Evolutionary conservation across 139 green algal species (phyloP).

Genomic region (Ostreobium quekettii): DNA sequence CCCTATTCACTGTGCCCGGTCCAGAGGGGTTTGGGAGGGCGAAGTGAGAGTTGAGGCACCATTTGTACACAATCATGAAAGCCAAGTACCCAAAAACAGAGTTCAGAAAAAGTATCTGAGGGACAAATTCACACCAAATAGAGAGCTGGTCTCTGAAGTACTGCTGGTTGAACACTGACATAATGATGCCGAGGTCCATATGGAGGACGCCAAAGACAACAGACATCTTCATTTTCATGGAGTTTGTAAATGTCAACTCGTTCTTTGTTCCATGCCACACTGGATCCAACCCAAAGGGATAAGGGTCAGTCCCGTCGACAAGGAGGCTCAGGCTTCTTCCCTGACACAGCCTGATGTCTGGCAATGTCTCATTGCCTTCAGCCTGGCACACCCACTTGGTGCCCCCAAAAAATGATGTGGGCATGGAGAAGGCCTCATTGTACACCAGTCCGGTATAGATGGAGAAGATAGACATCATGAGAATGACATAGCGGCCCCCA

Average conservation of each 20-base stretch:
- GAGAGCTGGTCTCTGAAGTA: slow-evolving; percentile 80
- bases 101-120: slow-evolving; percentile 93
- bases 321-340: neutral
- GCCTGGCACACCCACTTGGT: slow-evolving; percentile 9
- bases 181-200: slow-evolving; percentile 95
- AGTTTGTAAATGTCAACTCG: slow-evolving; percentile 94
- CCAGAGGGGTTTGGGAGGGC: too few species aligned
- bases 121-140: slow-evolving; percentile 63
- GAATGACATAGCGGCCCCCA: slow-evolving; percentile 88
- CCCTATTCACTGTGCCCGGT: slow-evolving; percentile 48
- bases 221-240: slow-evolving; percentile 99
- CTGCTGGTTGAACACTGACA: slow-evolving; percentile 83
- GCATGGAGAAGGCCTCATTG: slow-evolving; percentile 98
- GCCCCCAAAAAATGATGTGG: slow-evolving; percentile 74
- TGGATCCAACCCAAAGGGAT: slow-evolving; percentile 91
- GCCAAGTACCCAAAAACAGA: slow-evolving; percentile 93
- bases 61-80: slow-evolving; percentile 94
- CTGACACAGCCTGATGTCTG: neutral
- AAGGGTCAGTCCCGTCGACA: slow-evolving; percentile 32
- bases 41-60: slow-evolving; percentile 28
- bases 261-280: slow-evolving; percentile 89
- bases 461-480: slow-evolving; percentile 94
- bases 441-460: slow-evolving; percentile 94
- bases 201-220: slow-evolving; percentile 89
- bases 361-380: too few species aligned